Evolutionary conservation across 2,329 filamentous ascomycete species (phyloP), one percentile per base, ranked within the genome.

Genomic region (Clonostachys solani): DNA sequence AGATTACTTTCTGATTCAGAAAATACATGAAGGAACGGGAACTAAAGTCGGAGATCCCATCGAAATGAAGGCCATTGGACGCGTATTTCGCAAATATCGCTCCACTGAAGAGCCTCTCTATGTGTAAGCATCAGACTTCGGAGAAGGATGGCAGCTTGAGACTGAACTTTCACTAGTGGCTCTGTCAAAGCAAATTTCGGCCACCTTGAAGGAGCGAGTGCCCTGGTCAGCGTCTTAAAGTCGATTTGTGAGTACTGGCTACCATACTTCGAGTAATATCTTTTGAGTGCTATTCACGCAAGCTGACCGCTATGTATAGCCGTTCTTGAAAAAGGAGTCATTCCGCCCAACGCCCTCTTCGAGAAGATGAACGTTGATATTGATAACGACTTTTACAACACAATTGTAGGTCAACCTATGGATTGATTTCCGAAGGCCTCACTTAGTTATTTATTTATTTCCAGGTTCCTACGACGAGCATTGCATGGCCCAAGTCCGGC

Each of bases 311-410:
- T 47, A 53, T 35, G 41, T 16, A 16, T 6, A 47, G 45, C 79
- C 50, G 76, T 75, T 65, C 64, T 80, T 2, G 74, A 78, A 51
- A 66, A 71, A 45, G 72, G 69, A 6, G 73, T 75, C 48, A 69
- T 79, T 23, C 60, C 74, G 12, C 68, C 72, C 2, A 78, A 78
- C 46, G 65, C 65, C 17, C 70, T 67, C 54, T 78, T 77, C 8
- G 45, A 47, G 33, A 17, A 33, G 10, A n/a, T 47, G 12, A 47
- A 47, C 29, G 38, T 38, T 13, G 45, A n/a, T 18, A 47, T 47
- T 29, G 45, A 47, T n/a, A 40, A 13, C 5, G 38, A 35, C 12
- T 23, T 40, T 17, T 40, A 29, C 33, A n/a, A 33, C n/a, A 19
- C 42, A 15, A 44, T 23, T 23, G 54, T 51, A 2, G 23, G 23